Conservation (phyloP, 257 asterid genomes). For the Solanum ossicruentum region DNA sequence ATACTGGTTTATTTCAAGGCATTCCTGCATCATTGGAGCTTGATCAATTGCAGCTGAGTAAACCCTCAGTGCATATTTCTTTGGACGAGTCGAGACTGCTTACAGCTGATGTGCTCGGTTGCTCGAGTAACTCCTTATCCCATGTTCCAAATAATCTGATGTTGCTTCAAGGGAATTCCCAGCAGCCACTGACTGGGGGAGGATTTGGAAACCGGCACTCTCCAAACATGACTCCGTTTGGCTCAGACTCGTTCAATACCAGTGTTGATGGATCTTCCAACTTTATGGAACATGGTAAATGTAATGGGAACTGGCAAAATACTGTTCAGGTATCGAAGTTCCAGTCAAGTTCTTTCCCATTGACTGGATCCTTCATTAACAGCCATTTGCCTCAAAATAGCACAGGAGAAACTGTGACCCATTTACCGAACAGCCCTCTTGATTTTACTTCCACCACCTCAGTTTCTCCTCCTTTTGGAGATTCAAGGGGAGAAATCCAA, state of each 20-base stretch:
- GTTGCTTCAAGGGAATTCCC: slow-evolving; percentile 36
- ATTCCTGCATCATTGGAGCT: slow-evolving; percentile 43
- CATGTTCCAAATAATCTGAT: slow-evolving; percentile 15
- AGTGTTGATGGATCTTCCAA: slow-evolving; percentile 28
- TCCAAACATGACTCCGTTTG: slow-evolving; percentile 28
- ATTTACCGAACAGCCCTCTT: slow-evolving; percentile 21
- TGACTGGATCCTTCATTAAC: slow-evolving; percentile 27
- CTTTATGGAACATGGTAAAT: slow-evolving; percentile 38
- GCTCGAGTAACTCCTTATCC: slow-evolving; percentile 23
- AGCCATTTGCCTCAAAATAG: slow-evolving; percentile 26
- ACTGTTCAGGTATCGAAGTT: slow-evolving; percentile 28
- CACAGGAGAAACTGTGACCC: slow-evolving; percentile 27
- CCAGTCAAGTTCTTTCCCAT: slow-evolving; percentile 26
- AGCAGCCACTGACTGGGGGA: slow-evolving; percentile 22
- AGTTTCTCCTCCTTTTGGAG: slow-evolving; percentile 31
- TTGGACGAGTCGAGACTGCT: slow-evolving; percentile 33
- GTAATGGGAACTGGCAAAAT: slow-evolving; percentile 30
- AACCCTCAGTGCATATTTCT: slow-evolving; percentile 15
- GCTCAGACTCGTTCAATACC: slow-evolving; percentile 26
- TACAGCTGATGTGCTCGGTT: slow-evolving; percentile 6
- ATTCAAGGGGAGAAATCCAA: slow-evolving; percentile 31
- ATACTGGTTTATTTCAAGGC: slow-evolving; percentile 40
- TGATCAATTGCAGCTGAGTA: slow-evolving; percentile 44
- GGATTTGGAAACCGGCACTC: slow-evolving; percentile 39
- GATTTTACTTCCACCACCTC: slow-evolving; percentile 24